Percentiles rank a stretch among this genome's conserved stretches.
Evolutionary conservation across 2,329 filamentous ascomycete species (phyloP).

Genomic region (Colletotrichum musicola): DNA sequence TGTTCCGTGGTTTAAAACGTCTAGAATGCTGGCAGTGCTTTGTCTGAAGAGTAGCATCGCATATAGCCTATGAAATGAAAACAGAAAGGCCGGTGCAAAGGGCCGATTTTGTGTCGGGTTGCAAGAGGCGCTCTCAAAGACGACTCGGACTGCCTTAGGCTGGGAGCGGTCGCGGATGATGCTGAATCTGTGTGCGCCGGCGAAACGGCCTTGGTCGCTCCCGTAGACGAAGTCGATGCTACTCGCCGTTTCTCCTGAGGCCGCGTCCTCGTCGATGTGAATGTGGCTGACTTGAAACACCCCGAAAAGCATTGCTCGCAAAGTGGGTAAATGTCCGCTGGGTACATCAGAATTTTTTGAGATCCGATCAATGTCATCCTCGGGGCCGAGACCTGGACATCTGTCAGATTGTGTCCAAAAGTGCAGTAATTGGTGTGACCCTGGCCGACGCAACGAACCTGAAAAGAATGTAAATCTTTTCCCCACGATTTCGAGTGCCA

Average conservation of each 20-base stretch:
- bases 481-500: constrained; percentile 27
- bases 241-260: constrained; percentile 38
- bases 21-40: constrained; percentile 41
- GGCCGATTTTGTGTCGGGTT: constrained; percentile 44
- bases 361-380: background rate
- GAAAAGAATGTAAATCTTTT: background rate
- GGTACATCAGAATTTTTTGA: background rate
- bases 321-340: constrained; percentile 31
- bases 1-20: background rate
- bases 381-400: background rate
- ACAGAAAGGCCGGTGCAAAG: constrained; percentile 34
- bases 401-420: background rate
- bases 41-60: constrained; percentile 45
- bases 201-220: constrained; percentile 43
- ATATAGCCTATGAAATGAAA: constrained; percentile 44
- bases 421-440: background rate
- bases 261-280: background rate
- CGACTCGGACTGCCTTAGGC: constrained; percentile 23
- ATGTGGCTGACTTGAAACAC: constrained; percentile 45
- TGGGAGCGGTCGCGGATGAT: constrained; percentile 38
- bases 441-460: constrained; percentile 25
- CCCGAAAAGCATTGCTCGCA: constrained; percentile 44
- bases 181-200: constrained; percentile 47
- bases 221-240: constrained; percentile 48
- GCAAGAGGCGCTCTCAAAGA: constrained; percentile 43